A percentile compares a stretch with the other conserved stretches of the same genome.
These are phyloP conservation scores for Termitomyces sp. DNA, from an alignment of 768 basidiomycete genomes.

Conservation along the genomic window DNA sequence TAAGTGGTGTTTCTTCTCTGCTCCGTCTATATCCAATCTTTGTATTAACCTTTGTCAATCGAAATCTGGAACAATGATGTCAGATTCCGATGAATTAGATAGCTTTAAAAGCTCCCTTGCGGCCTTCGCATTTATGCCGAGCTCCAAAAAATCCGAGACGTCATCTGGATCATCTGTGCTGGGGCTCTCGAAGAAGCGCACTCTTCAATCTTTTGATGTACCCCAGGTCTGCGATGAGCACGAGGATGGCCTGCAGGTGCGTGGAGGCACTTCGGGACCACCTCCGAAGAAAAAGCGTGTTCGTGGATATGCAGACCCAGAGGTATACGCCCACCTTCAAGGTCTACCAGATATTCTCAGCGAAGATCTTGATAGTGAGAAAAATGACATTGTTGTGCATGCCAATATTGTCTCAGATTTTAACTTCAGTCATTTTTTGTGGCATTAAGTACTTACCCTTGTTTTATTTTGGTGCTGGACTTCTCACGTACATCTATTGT, in stretches of 20 bases:
- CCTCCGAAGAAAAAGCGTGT: slow-evolving; percentile 22
- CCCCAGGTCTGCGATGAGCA: neutral
- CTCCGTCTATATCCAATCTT: neutral
- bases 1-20: too few species aligned
- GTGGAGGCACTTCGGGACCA: neutral
- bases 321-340: slow-evolving; percentile 46
- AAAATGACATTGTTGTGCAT: slow-evolving; percentile 6
- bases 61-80: neutral
- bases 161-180: neutral
- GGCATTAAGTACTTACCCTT: slow-evolving; percentile 66
- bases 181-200: neutral
- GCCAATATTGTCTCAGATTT: neutral
- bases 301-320: slow-evolving; percentile 45
- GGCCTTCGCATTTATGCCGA: neutral
- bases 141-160: neutral
- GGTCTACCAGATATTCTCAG: slow-evolving; percentile 48
- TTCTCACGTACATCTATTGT: neutral
- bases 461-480: neutral
- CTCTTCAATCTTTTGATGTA: neutral
- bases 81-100: neutral
- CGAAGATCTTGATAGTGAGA: slow-evolving; percentile 50
- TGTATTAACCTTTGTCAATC: neutral
- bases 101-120: neutral
- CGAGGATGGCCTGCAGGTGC: neutral
- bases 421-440: slow-evolving; percentile 71